Conservation (phyloP, 352 stramenopile genomes). For the Globisporangium paroecandrum region DNA sequence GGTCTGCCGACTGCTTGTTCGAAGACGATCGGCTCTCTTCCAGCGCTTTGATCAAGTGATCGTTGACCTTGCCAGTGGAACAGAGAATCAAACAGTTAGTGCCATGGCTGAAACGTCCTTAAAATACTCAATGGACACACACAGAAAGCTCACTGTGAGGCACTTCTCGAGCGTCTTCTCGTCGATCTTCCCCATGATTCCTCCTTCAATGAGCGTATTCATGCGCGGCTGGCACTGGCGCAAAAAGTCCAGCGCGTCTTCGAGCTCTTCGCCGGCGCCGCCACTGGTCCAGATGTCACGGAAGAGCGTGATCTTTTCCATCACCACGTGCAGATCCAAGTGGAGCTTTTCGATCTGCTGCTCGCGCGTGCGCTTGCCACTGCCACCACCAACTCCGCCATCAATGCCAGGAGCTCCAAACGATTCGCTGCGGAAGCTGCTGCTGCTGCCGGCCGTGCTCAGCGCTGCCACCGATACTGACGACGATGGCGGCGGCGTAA, state of each 20-base stretch:
- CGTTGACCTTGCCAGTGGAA: conserved; percentile 54
- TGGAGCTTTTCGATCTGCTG: conserved; percentile 76
- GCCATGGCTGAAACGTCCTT: background rate
- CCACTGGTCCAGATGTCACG: conserved; percentile 35
- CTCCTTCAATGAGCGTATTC: conserved; percentile 86
- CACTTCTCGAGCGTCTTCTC: conserved; percentile 77
- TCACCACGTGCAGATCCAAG: conserved; percentile 57
- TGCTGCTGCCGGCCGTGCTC: conserved; percentile 16
- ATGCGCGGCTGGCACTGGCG: conserved; percentile 82
- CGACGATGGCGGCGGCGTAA: conserved; percentile 58
- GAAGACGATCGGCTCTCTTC: conserved; percentile 45
- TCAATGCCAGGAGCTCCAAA: background rate
- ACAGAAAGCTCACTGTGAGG: conserved; percentile 52
- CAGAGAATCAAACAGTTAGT: background rate
- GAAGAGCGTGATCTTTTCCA: conserved; percentile 64
- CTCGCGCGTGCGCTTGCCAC: conserved; percentile 31
- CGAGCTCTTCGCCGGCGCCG: conserved; percentile 38
- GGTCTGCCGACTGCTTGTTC: conserved; percentile 23
- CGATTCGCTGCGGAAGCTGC: conserved; percentile 7
- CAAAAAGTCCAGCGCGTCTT: conserved; percentile 79
- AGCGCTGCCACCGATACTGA: conserved; percentile 4
- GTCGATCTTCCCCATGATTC: conserved; percentile 81
- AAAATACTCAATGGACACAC: background rate
- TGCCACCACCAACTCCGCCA: background rate
- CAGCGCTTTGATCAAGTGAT: conserved; percentile 75